phyloP scores from a whole-genome alignment of 331 rosid genomes.

The Telfairia occidentalis region DNA sequence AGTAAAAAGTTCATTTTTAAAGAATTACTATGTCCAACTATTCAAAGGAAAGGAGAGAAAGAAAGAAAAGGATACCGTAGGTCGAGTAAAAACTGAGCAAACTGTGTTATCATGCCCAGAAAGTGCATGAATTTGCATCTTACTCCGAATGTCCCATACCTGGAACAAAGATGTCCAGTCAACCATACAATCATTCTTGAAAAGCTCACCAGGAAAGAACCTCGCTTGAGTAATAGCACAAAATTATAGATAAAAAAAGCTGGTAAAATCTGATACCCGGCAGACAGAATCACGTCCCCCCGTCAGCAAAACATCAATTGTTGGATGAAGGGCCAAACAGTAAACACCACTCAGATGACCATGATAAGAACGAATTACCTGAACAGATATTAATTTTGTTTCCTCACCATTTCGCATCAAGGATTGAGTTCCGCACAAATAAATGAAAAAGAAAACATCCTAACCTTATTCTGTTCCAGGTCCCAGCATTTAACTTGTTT shows the following conservation, averaged over 20 bases:
- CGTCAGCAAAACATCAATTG: constrained; percentile 77
- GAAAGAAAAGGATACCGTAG: constrained; percentile 40
- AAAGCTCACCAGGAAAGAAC: constrained; percentile 10
- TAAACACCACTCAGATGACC: constrained; percentile 99
- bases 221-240: background rate
- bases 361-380: constrained; percentile 95
- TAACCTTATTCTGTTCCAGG: constrained; percentile 95
- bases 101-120: constrained; percentile 95
- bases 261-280: constrained; percentile 49
- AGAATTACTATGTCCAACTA: background rate
- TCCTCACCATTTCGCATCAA: background rate
- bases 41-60: background rate
- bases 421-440: background rate
- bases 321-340: constrained; percentile 95
- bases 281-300: constrained; percentile 99
- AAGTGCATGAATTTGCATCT: constrained; percentile 77
- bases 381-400: constrained; percentile 11
- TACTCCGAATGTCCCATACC: constrained; percentile 98
- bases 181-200: constrained; percentile 12
- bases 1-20: background rate
- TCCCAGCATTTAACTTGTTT: constrained; percentile 99
- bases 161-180: constrained; percentile 23
- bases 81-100: constrained; percentile 90
- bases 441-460: background rate
- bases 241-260: constrained; percentile 1